phyloP scores from a whole-genome alignment of 1,139 yeast species.

The Yamadazyma membranifaciens region DNA sequence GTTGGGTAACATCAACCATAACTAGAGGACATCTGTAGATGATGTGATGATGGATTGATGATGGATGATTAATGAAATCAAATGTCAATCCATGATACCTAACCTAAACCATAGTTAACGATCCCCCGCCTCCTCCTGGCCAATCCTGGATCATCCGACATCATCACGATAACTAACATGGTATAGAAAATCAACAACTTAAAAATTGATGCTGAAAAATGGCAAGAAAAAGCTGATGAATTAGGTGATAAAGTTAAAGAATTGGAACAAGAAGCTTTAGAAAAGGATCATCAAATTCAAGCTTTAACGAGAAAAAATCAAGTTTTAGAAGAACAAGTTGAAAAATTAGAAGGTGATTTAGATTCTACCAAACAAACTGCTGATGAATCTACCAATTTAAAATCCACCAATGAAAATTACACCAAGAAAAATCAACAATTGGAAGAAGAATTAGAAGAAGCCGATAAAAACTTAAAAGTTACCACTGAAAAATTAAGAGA shows the following conservation, averaged over 20 bases:
- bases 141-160: too few species aligned
- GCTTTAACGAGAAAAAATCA: slow-evolving; percentile 91
- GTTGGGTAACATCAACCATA: too few species aligned
- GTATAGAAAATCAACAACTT: slow-evolving; percentile 82
- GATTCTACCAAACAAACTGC: slow-evolving; percentile 84
- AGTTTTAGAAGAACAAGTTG: slow-evolving; percentile 86
- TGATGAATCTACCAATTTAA: slow-evolving; percentile 88
- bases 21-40: too few species aligned
- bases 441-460: slow-evolving; percentile 92
- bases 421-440: slow-evolving; percentile 88
- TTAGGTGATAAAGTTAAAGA: slow-evolving; percentile 76
- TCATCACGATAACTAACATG: slow-evolving; percentile 3
- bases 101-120: too few species aligned
- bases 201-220: slow-evolving; percentile 92
- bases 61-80: background rate
- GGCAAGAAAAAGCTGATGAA: slow-evolving; percentile 97
- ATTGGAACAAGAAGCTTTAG: slow-evolving; percentile 86
- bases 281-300: slow-evolving; percentile 93
- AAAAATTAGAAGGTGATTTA: slow-evolving; percentile 78
- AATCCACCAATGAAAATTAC: slow-evolving; percentile 86
- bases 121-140: too few species aligned
- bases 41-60: too few species aligned
- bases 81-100: too few species aligned
- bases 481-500: slow-evolving; percentile 94
- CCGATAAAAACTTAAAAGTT: slow-evolving; percentile 88